Conservation (phyloP, 306 rosid genomes). For the Canavalia ensiformis region DNA sequence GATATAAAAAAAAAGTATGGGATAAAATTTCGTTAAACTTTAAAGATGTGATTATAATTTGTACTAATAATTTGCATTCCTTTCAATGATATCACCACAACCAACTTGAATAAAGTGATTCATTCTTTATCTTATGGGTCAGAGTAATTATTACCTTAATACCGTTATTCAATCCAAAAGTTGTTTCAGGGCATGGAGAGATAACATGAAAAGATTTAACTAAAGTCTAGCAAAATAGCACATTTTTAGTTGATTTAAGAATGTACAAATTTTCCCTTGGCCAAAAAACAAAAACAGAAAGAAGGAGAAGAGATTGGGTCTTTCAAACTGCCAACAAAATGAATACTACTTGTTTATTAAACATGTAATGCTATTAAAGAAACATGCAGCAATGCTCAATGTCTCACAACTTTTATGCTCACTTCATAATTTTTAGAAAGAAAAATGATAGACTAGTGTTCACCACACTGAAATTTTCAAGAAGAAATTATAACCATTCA, state of each 20-base stretch:
- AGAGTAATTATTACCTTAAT: neutral
- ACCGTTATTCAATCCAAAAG: slow-evolving; percentile 1
- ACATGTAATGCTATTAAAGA: neutral
- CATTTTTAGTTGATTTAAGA: neutral
- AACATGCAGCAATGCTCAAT: neutral
- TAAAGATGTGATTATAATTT: too few relatives aligned
- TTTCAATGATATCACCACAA: too few relatives aligned
- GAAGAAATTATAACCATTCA: too few relatives aligned
- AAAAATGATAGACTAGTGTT: too few relatives aligned
- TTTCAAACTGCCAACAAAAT: neutral
- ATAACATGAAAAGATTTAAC: neutral
- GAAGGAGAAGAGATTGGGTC: neutral
- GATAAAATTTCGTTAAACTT: too few relatives aligned
- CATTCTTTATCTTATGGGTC: neutral
- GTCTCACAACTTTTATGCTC: neutral
- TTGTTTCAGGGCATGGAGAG: neutral
- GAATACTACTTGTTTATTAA: too few relatives aligned
- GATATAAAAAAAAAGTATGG: too few relatives aligned
- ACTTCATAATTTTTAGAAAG: neutral
- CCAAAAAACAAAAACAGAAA: neutral
- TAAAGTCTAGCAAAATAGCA: neutral
- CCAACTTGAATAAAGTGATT: neutral
- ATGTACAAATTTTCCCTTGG: neutral
- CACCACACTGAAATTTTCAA: too few relatives aligned
- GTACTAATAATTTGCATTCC: too few relatives aligned